A percentile compares a stretch with the other conserved stretches of the same genome.
Conservation (phyloP, 371 early-diverging fungal genomes). For the Entomophthora muscae region DNA sequence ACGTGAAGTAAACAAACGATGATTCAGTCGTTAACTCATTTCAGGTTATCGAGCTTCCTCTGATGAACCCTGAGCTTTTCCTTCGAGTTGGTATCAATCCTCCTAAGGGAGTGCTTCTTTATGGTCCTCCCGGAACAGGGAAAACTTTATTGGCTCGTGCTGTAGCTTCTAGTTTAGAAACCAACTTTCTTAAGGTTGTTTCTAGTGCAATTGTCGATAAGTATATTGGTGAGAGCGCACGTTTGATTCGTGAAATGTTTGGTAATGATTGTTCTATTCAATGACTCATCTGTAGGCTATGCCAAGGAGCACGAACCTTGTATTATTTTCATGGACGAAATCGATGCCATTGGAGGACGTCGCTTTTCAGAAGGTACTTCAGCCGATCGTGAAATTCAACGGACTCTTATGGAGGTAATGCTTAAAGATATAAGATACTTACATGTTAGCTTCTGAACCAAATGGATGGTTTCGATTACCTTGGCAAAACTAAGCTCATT, state of each 20-base stretch:
- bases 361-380: slow-evolving; percentile 98
- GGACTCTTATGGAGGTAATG: slow-evolving; percentile 90
- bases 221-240: slow-evolving; percentile 97
- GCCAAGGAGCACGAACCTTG: slow-evolving; percentile 99
- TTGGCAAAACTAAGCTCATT: slow-evolving; percentile 97
- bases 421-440: not conserved
- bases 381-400: slow-evolving; percentile 98
- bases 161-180: slow-evolving; percentile 92
- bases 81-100: slow-evolving; percentile 93
- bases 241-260: slow-evolving; percentile 98
- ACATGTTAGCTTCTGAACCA: slow-evolving; percentile 73
- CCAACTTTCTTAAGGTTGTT: slow-evolving; percentile 95
- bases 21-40: not conserved
- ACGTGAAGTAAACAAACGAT: slow-evolving; percentile 51
- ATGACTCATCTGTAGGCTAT: slow-evolving; percentile 40
- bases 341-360: slow-evolving; percentile 99
- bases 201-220: slow-evolving; percentile 98
- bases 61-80: slow-evolving; percentile 98
- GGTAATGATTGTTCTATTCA: slow-evolving; percentile 20
- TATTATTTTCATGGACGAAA: slow-evolving; percentile 99
- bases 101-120: slow-evolving; percentile 96
- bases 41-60: slow-evolving; percentile 92
- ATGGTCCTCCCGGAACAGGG: slow-evolving; percentile 97
- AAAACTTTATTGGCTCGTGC: slow-evolving; percentile 88
- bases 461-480: slow-evolving; percentile 98